Base-by-base conservation (phyloP, 2,329 filamentous ascomycete genomes). In the Stemphylium lycopersici region DNA sequence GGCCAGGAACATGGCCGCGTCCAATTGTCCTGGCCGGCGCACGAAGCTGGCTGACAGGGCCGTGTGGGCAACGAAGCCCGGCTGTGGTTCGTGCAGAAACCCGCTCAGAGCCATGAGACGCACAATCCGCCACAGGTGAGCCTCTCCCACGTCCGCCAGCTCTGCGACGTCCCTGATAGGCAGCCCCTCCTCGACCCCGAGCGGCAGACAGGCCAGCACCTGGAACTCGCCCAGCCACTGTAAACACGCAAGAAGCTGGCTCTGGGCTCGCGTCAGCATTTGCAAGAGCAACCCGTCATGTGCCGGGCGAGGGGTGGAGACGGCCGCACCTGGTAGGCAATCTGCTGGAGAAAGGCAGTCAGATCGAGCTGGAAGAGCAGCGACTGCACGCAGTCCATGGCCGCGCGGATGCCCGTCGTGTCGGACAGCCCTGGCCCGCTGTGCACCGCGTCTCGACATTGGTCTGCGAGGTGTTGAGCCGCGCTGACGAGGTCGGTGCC, bases 111-210 rank as follows among this genome's bases (percentile, higher is more conserved):
- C 59, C 13, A 43, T 60, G 41, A 57, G 51, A 3, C 57, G 54
- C 2, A 79, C 54, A 8, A 78, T 56, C 7, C 76, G 75, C 31
- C 32, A 26, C 0, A 80, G 67, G 34, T 76, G 70, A 4, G 34
- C 40, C 45, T 76, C 75, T 11, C 78, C 73, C 0, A 79, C 75
- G 12, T 67, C 68, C 3, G 71, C 53, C 3, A 81, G 56, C 16
- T 78, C 74, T 7, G 79, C 77, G 0, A 81, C 56, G 42, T 81
- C 79, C 31, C 72, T 67, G 42, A 71, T 59, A 2, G 69, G 56
- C 11, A 78, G 70, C 31, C 31, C 31, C 3, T 33, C 4, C 5
- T 26, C 32, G 13, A 16, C 24, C 20, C 16, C 16, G 32, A 45
- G 42, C 6, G 42, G 42, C 2, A 45, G 31, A 16, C 16, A 33